Conservation (phyloP, 2,329 filamentous ascomycete genomes). For the Ascochyta lentis region DNA sequence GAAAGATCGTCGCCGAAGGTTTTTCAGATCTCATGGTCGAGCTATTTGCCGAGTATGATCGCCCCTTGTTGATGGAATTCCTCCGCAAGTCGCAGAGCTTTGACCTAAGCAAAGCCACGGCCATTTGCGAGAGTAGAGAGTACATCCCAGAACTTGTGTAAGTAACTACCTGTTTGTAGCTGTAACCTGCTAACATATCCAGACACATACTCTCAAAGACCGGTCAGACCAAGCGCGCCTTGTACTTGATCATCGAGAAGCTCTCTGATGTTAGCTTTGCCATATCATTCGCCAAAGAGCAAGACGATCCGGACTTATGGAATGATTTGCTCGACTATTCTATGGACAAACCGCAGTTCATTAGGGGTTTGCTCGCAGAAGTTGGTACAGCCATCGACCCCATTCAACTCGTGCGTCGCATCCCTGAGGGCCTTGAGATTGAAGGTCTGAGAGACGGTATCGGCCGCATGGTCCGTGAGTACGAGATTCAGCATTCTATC, state of each 20-base stretch:
- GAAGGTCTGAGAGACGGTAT: constrained; percentile 88
- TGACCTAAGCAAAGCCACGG: constrained; percentile 78
- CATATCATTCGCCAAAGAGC: constrained; percentile 92
- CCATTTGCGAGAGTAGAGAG: constrained; percentile 78
- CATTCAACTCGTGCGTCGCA: constrained; percentile 85
- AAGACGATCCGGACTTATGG: constrained; percentile 92
- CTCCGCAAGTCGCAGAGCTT: constrained; percentile 85
- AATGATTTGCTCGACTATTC: constrained; percentile 92
- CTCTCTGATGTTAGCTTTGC: constrained; percentile 89
- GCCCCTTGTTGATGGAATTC: constrained; percentile 82
- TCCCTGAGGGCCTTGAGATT: constrained; percentile 92
- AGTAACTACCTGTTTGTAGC: constrained; percentile 18
- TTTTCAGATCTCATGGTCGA: constrained; percentile 87
- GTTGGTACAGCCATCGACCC: constrained; percentile 94
- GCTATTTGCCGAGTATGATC: constrained; percentile 85
- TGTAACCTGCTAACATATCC: constrained; percentile 22
- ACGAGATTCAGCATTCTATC: constrained; percentile 94
- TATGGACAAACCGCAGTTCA: constrained; percentile 97
- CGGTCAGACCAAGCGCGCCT: constrained; percentile 87
- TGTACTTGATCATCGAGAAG: constrained; percentile 93
- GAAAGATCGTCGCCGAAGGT: constrained; percentile 76
- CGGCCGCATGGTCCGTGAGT: constrained; percentile 89
- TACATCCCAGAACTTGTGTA: constrained; percentile 90
- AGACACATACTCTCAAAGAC: constrained; percentile 90
- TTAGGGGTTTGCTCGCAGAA: constrained; percentile 88